Conservation (phyloP, 139 green algal genomes). For the Medakamo hakoo region DNA sequence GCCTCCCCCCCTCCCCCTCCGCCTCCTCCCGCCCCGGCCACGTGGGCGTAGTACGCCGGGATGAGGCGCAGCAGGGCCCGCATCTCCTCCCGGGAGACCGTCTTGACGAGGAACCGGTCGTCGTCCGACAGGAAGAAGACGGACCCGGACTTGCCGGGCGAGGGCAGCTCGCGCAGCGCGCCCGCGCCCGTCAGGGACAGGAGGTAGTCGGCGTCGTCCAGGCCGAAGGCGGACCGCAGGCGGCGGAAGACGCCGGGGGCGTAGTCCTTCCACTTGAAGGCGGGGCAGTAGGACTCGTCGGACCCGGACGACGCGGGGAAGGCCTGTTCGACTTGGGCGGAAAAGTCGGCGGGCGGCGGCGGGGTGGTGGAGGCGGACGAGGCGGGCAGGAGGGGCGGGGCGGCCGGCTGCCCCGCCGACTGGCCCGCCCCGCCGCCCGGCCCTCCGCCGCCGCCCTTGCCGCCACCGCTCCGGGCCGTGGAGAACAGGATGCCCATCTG, state of each 20-base stretch:
- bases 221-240: conserved; percentile 51
- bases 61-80: conserved; percentile 44
- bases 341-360: background rate
- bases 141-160: conserved; percentile 69
- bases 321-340: background rate
- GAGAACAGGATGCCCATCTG: conserved; percentile 80
- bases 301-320: background rate
- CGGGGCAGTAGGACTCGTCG: conserved; percentile 10
- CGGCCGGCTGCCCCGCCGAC: too few relatives aligned
- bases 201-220: conserved; percentile 40
- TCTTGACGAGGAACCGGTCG: conserved; percentile 57
- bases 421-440: background rate
- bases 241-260: conserved; percentile 58
- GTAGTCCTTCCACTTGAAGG: conserved; percentile 95
- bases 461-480: too few relatives aligned
- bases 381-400: too few relatives aligned
- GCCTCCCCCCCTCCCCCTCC: too few relatives aligned
- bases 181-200: conserved; percentile 31
- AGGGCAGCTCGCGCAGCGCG: conserved; percentile 76
- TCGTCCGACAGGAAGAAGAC: conserved; percentile 77
- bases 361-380: background rate
- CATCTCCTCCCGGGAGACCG: conserved; percentile 50
- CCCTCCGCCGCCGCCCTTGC: too few relatives aligned
- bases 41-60: conserved; percentile 46
- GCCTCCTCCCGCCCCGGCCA: conserved; percentile 11